These are phyloP conservation scores for Trichoderma parareesei DNA, from an alignment of 495 filamentous ascomycete species.

Conservation along the genomic window DNA sequence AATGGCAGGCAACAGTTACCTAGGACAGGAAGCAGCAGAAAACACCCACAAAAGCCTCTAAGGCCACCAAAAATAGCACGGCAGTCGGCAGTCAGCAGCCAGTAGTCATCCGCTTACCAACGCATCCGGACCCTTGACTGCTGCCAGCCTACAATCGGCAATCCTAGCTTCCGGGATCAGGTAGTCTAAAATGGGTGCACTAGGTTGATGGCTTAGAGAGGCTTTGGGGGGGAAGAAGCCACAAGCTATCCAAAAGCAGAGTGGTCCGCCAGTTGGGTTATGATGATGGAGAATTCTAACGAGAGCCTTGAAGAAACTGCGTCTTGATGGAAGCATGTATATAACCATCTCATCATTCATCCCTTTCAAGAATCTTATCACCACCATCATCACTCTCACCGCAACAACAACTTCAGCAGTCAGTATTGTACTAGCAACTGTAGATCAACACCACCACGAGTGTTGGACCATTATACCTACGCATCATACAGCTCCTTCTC, in stretches of 20 bases:
- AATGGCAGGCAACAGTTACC: not conserved
- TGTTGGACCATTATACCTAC: not conserved
- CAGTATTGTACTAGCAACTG: not conserved
- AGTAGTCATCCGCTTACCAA: slow-evolving; percentile 9
- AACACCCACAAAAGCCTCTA: not conserved
- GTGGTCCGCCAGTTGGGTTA: not conserved
- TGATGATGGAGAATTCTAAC: not conserved
- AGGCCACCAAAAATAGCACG: slow-evolving; percentile 3
- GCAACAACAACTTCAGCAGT: not conserved
- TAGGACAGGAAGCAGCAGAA: not conserved
- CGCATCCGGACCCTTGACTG: not conserved
- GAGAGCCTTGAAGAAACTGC: not conserved
- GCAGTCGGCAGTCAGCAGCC: slow-evolving; percentile 2
- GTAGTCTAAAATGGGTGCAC: slow-evolving; percentile 7
- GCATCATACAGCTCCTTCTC: not conserved
- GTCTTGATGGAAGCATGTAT: not conserved
- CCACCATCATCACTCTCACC: not conserved
- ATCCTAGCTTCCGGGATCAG: not conserved
- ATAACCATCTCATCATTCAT: not conserved
- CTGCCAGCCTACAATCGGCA: not conserved
- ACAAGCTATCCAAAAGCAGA: not conserved
- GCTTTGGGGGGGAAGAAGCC: not conserved
- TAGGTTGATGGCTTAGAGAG: slow-evolving; percentile 5
- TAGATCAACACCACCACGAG: not conserved
- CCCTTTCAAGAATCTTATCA: not conserved